Percentiles rank a stretch among this genome's conserved stretches.
Conservation (phyloP, 2,329 filamentous ascomycete genomes). For the Verticillium tricorpus region DNA sequence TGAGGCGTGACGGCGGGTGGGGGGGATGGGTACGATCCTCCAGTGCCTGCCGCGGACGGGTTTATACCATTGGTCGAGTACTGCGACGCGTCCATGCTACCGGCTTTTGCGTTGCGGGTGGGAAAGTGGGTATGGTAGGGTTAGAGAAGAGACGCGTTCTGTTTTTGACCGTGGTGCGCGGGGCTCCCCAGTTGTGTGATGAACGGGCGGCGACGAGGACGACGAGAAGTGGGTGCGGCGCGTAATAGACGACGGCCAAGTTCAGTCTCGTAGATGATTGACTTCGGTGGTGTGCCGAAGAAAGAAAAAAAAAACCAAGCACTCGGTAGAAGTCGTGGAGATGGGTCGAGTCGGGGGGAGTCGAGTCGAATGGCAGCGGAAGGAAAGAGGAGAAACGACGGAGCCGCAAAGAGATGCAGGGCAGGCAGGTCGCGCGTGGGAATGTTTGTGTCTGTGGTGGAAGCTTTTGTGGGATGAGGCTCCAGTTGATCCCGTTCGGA, state of each 20-base stretch:
- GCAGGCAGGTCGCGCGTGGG: slow-evolving; percentile 3
- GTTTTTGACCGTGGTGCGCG: neutral
- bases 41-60: slow-evolving; percentile 41
- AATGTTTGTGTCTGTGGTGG: slow-evolving; percentile 12
- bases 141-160: slow-evolving; percentile 6
- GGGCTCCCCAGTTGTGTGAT: neutral
- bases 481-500: slow-evolving; percentile 17
- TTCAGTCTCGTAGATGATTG: neutral
- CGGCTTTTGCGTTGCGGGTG: neutral
- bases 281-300: neutral
- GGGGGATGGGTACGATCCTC: slow-evolving; percentile 42
- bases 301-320: slow-evolving; percentile 1
- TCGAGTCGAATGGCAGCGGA: slow-evolving; percentile 5
- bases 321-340: slow-evolving; percentile 1
- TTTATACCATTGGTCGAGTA: slow-evolving; percentile 54
- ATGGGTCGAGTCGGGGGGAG: neutral
- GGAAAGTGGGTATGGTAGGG: slow-evolving; percentile 6
- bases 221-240: neutral
- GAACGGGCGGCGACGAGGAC: neutral
- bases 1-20: slow-evolving; percentile 45
- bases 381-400: slow-evolving; percentile 11
- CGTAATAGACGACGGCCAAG: neutral
- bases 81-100: slow-evolving; percentile 51
- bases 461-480: slow-evolving; percentile 14
- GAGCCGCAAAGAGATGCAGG: slow-evolving; percentile 6